Percentiles rank a stretch among this genome's conserved stretches.
Conservation (phyloP, 805 yeast species). For the Yueomyces sinensis region DNA sequence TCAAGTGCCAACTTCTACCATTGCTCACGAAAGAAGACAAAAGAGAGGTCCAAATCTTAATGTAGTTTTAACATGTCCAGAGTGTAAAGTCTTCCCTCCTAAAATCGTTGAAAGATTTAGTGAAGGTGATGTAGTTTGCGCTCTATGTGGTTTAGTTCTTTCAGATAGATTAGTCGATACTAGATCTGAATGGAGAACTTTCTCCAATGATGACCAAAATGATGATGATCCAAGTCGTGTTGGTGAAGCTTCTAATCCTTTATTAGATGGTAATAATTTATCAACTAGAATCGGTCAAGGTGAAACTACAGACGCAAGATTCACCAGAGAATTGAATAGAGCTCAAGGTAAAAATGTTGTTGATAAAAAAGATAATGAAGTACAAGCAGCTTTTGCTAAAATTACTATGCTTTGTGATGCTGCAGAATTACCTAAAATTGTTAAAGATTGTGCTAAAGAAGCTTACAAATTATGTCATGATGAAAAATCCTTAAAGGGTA, state of each 20-base stretch:
- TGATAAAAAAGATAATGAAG: constrained; percentile 77
- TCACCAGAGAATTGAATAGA: constrained; percentile 80
- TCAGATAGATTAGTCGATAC: constrained; percentile 90
- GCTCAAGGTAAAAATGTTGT: constrained; percentile 79
- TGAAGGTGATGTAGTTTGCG: constrained; percentile 98
- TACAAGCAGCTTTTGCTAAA: constrained; percentile 79
- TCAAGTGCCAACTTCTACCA: neutral
- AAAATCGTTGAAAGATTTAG: constrained; percentile 88
- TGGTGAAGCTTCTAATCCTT: constrained; percentile 91
- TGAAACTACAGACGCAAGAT: constrained; percentile 73
- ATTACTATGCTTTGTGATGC: constrained; percentile 97
- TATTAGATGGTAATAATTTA: constrained; percentile 80
- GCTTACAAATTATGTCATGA: constrained; percentile 87
- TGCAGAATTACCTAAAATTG: constrained; percentile 84
- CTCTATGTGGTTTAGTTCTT: constrained; percentile 86
- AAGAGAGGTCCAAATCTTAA: constrained; percentile 67
- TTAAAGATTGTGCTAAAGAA: constrained; percentile 95
- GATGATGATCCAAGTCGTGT: constrained; percentile 99
- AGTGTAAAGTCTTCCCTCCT: constrained; percentile 91
- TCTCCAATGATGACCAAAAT: constrained; percentile 93
- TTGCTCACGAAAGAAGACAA: constrained; percentile 1
- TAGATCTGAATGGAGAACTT: constrained; percentile 97
- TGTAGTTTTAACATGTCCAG: constrained; percentile 87
- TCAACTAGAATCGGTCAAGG: constrained; percentile 85
- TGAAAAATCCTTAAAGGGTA: constrained; percentile 74